These are phyloP conservation scores for Diphasiastrum complanatum DNA, from an alignment of 83 land plant genomes.

Conservation along the genomic window DNA sequence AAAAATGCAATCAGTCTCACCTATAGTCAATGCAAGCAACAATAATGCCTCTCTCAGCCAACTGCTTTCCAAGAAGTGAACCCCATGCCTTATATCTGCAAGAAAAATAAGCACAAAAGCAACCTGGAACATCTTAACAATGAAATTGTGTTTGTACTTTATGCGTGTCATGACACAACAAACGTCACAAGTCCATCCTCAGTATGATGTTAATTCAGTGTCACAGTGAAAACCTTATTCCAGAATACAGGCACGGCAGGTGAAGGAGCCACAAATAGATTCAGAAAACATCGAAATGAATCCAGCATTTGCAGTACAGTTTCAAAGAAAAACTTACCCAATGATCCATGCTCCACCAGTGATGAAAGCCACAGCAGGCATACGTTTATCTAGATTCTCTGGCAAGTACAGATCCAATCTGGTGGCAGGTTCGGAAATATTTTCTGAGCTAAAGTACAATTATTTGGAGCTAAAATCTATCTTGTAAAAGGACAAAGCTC, in stretches of 20 bases:
- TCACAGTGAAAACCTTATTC: no score
- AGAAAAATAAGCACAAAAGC: neutral
- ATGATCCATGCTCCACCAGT: constrained; percentile 20
- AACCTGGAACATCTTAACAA: neutral
- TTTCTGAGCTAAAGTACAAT: no score
- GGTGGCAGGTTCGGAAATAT: no score
- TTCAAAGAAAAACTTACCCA: constrained; percentile 4
- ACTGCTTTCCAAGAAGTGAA: constrained; percentile 8
- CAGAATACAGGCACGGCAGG: neutral
- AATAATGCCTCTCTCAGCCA: constrained; percentile 7
- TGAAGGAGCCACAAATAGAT: neutral
- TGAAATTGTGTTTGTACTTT: no score
- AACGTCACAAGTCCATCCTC: no score
- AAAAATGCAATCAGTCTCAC: no score
- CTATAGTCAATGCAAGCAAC: constrained; percentile 25
- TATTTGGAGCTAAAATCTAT: no score
- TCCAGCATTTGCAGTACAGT: neutral
- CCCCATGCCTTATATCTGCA: constrained; percentile 22
- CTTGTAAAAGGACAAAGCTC: no score
- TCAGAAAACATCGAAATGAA: no score
- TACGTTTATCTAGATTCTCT: constrained; percentile 14
- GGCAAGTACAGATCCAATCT: constrained; percentile 13
- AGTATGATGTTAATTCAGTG: no score
- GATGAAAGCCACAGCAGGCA: constrained; percentile 19
- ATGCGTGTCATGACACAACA: no score